phyloP scores from a whole-genome alignment of 768 basidiomycete genomes.

The Russula abietina region DNA sequence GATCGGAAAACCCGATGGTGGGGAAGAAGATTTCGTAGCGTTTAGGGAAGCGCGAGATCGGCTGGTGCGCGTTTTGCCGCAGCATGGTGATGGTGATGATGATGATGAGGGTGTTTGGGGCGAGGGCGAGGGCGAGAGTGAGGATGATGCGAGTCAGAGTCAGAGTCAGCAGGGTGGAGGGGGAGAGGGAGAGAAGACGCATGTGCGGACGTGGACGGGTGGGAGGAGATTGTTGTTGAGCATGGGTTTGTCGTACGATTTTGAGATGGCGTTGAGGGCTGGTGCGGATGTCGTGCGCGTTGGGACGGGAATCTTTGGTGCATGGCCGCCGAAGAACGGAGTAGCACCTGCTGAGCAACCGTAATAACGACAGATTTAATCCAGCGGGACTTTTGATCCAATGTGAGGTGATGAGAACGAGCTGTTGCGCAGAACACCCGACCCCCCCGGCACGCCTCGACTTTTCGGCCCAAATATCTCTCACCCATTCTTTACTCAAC shows the following conservation, averaged over 20 bases:
- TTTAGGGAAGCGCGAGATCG: conserved; percentile 59
- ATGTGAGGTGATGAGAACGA: no score
- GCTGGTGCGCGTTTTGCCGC: conserved; percentile 44
- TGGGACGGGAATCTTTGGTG: conserved; percentile 57
- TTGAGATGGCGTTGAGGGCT: conserved; percentile 73
- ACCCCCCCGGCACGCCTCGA: no score
- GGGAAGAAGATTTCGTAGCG: conserved; percentile 69
- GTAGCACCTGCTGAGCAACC: neutral
- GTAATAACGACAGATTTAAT: no score
- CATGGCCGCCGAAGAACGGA: conserved; percentile 17
- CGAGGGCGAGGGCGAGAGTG: conserved; percentile 21
- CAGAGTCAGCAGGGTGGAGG: neutral
- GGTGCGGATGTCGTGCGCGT: conserved; percentile 89
- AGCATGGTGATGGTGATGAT: no score
- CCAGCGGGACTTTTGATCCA: no score
- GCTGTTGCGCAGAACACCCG: no score
- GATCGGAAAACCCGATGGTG: conserved; percentile 64
- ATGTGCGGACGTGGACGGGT: neutral
- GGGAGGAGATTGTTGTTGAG: conserved; percentile 56
- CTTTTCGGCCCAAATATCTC: no score
- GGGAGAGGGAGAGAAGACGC: conserved; percentile 42
- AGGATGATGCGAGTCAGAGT: neutral
- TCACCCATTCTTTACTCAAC: no score
- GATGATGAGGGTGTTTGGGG: conserved; percentile 22
- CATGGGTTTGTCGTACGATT: conserved; percentile 98